A percentile compares a stretch with the other conserved stretches of the same genome.
Conservation (phyloP, 2,329 filamentous ascomycete genomes). For the Canariomyces notabilis region DNA sequence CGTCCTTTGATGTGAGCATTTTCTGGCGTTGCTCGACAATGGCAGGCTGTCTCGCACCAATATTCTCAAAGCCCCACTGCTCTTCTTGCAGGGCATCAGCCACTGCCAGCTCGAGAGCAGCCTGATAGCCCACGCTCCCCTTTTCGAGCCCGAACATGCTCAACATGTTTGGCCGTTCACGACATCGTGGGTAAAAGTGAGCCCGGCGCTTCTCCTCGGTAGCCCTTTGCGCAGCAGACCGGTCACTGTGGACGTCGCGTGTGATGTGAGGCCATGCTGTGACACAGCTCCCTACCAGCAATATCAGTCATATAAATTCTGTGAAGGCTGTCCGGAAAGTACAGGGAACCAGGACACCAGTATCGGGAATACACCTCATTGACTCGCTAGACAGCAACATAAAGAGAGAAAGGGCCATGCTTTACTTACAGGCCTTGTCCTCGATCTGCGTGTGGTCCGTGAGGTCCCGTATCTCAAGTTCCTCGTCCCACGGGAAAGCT, state of each 20-base stretch:
- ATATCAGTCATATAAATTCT: too few relatives aligned
- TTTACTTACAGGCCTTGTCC: conserved; percentile 59
- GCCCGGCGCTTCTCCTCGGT: conserved; percentile 43
- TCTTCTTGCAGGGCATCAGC: conserved; percentile 61
- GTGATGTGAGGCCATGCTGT: conserved; percentile 61
- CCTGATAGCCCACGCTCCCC: conserved; percentile 64
- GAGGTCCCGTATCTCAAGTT: conserved; percentile 56
- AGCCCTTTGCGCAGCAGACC: conserved; percentile 39
- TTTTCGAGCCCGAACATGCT: conserved; percentile 67
- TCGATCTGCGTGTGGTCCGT: conserved; percentile 61
- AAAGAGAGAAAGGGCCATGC: too few relatives aligned
- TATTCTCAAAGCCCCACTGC: conserved; percentile 54
- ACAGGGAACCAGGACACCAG: too few relatives aligned
- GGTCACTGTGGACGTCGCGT: conserved; percentile 41
- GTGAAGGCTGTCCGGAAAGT: too few relatives aligned
- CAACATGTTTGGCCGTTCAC: conserved; percentile 65
- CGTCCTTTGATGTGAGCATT: conserved; percentile 49
- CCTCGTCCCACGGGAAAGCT: conserved; percentile 63
- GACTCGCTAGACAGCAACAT: too few relatives aligned
- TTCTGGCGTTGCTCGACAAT: conserved; percentile 55
- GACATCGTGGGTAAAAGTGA: conserved; percentile 55
- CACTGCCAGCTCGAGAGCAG: conserved; percentile 60
- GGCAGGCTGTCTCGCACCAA: conserved; percentile 50
- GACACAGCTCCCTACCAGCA: conserved; percentile 53
- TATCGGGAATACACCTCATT: too few relatives aligned